Conservation (phyloP, 805 yeast genomes). For the Metschnikowia chrysomelidarum region DNA sequence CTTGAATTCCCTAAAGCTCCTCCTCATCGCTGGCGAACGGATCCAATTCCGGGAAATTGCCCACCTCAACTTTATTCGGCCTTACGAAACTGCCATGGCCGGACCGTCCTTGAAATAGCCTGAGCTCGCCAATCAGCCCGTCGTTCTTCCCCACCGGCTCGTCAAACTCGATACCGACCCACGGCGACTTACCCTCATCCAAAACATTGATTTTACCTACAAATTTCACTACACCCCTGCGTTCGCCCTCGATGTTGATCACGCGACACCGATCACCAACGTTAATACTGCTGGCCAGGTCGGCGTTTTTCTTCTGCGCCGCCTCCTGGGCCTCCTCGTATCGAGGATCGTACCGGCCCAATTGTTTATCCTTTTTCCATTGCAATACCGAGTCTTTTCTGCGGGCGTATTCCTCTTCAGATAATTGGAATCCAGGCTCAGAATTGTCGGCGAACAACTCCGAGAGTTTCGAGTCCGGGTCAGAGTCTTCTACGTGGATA, state of each 20-base stretch:
- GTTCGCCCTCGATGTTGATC: conserved; percentile 45
- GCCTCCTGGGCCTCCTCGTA: conserved; percentile 35
- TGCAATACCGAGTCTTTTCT: conserved; percentile 62
- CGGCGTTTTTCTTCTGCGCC: conserved; percentile 8
- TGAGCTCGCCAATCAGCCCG: conserved; percentile 63
- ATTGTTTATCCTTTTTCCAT: conserved; percentile 69
- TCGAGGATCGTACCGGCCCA: conserved; percentile 72
- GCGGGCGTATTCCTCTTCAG: conserved; percentile 60
- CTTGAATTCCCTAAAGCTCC: conserved; percentile 6
- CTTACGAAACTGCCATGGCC: conserved; percentile 78
- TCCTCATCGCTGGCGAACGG: conserved; percentile 45
- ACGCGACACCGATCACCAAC: conserved; percentile 55
- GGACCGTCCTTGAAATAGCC: conserved; percentile 55
- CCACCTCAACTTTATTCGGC: conserved; percentile 66
- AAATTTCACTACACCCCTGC: conserved; percentile 70
- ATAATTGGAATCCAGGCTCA: conserved; percentile 40
- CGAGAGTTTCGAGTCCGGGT: conserved; percentile 50
- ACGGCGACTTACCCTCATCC: conserved; percentile 45
- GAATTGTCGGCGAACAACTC: conserved; percentile 34
- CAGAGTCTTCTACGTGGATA: conserved; percentile 56
- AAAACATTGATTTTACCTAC: conserved; percentile 68
- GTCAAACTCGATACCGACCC: conserved; percentile 87
- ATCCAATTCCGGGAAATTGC: conserved; percentile 56
- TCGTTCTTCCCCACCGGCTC: conserved; percentile 86
- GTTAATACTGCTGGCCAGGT: conserved; percentile 25